Base-by-base conservation (phyloP, 495 filamentous ascomycete species). In the Neurospora tetrasperma region DNA sequence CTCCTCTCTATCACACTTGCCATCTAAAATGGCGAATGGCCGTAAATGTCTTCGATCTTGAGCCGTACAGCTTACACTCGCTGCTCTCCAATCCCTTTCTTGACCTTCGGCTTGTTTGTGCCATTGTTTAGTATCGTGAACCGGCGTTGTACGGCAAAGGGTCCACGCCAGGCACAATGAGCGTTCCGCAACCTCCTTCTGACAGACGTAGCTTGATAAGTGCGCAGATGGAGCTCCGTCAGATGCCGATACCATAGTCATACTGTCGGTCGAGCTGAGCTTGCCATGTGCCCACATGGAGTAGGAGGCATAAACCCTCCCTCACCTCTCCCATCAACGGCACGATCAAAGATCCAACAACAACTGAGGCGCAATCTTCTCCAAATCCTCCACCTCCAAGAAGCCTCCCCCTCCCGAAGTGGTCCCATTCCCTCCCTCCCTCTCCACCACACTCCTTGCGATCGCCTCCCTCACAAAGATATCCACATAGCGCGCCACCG, bases 391-490 rank as follows among this genome's bases (percentile, higher is more conserved):
- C 70, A 94, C 92, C 88, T 97, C 92, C 75, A 96, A 80, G 79
- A 94, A 94, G 41, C 85, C 88, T 75, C 88, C 88, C 18, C 80
- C 82, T 77, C 89, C 89, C 84, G 94, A 92, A 76, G 98, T 88
- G 31, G 94, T 94, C 84, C 98, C 96, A 79, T 93, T 92, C 27
- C 85, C 87, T 73, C 88, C 88, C 23, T 80, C 82, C 78, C 89
- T 89, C 84, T 92, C 92, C 73, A 87, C 88, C 9, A 89, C 90
- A 46, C 93, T 91, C 80, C 96, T 79, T 39, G 94, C 94, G 77
- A 99, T 89, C 40, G 94, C 94, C 83, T 99, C 96, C 74, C 92
- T 86, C 72, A 98, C 92, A 85, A 97, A 99, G 14, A 92, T 89
- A 83, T 97, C 93, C 78, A 97, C 87, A 78, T 98, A 98, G 83